Evolutionary conservation across 2,329 filamentous ascomycete genomes (phyloP).

Genomic region (Nectriaceae sp.): DNA sequence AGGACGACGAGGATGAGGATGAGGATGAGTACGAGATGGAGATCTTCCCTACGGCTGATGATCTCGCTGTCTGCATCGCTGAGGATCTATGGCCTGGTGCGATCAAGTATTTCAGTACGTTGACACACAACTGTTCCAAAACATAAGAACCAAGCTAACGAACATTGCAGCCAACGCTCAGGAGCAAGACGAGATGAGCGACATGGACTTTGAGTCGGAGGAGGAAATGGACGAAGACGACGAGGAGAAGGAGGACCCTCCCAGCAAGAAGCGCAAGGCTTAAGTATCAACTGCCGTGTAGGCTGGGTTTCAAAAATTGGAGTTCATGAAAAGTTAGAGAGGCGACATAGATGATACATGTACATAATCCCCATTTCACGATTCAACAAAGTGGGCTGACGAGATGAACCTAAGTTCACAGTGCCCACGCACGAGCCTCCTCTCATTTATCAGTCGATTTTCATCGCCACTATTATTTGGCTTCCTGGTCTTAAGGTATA

Average conservation of each 20-base stretch:
- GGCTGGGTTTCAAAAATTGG: slow-evolving; percentile 5
- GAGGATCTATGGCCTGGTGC: slow-evolving; percentile 90
- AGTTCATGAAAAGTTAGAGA: slow-evolving; percentile 2
- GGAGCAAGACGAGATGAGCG: slow-evolving; percentile 66
- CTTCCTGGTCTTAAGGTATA: too few relatives aligned
- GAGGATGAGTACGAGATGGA: slow-evolving; percentile 71
- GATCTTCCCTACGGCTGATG: slow-evolving; percentile 85
- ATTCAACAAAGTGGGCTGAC: too few relatives aligned
- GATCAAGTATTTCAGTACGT: slow-evolving; percentile 88
- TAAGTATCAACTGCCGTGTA: slow-evolving; percentile 23
- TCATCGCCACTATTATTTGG: too few relatives aligned
- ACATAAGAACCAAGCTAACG: slow-evolving; percentile 35
- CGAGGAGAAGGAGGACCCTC: slow-evolving; percentile 48
- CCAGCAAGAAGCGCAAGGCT: slow-evolving; percentile 47
- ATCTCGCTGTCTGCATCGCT: slow-evolving; percentile 75
- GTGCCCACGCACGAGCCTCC: too few relatives aligned
- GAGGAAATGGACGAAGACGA: slow-evolving; percentile 55
- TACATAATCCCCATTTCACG: too few relatives aligned
- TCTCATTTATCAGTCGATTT: too few relatives aligned
- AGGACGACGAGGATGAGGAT: slow-evolving; percentile 63
- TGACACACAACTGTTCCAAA: not conserved
- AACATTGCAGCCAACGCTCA: slow-evolving; percentile 50
- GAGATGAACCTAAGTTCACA: too few relatives aligned
- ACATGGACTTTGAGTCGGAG: slow-evolving; percentile 68
- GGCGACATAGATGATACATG: not conserved